Evolutionary conservation across 192 early-diverging fungal species (phyloP), one percentile per base, ranked within the genome.

Genomic region (Diversispora eburnea): DNA sequence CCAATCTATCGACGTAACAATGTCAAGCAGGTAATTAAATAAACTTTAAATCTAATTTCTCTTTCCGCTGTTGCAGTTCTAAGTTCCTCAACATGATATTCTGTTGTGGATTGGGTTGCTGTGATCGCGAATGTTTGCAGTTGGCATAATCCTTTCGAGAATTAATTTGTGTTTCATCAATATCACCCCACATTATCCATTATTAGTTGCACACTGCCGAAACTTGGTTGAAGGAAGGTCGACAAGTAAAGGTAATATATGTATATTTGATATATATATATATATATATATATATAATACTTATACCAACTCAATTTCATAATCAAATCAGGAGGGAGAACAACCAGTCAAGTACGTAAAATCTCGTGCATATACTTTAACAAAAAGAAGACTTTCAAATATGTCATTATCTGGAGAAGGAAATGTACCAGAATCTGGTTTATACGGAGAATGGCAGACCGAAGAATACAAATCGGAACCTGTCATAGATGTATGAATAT

Each of bases 401-500:
- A 70, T 78, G 66, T 70, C 81, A 3, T 72, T 73, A 74, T 76
- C 43, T 49, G 60, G 68, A 43, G 75, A 75, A 0, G 61, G 79
- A 25, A 17, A 76, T 70, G 67, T 70, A 54, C 48, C 81, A 41
- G 73, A 80, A 69, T 78, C 81, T 3, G 82, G 78, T 8, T 79
- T 93, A 42, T 97, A 86, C 77, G 96, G 90, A 45, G 88, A 90
- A 67, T 97, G 94, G 95, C 95, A 98, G 80, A 97, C 95, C 9
- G 84, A 86, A 47, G 70, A 76, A 15, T 91, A 90, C 77, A 63
- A 77, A 25, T 80, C 93, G 0, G 80, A 83, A 52, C 84, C 85
- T 45, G 82, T 96, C 9, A 75, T 82, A 8, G 79, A 92, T 79
- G 88, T 88, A 78, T 70, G 83, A 22, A 43, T 43, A 63, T 15